These are phyloP conservation scores for Cyclotella sp. DNA, from an alignment of 108 stramenopile genomes.

Conservation along the genomic window DNA sequence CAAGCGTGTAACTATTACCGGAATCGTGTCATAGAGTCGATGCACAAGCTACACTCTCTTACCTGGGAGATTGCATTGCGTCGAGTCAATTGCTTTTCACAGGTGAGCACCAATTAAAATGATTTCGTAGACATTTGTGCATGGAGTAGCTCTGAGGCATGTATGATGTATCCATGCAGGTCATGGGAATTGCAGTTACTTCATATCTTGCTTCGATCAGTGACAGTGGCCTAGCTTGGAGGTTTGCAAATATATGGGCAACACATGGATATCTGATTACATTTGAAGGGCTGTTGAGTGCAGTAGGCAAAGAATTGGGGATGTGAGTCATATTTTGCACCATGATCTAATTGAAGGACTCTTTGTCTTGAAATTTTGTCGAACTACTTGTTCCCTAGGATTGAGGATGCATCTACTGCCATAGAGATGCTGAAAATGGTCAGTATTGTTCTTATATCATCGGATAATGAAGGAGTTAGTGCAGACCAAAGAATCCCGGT, in stretches of 20 bases:
- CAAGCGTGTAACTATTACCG: slow-evolving; percentile 49
- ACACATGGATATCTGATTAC: slow-evolving; percentile 85
- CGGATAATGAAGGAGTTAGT: slow-evolving; percentile 26
- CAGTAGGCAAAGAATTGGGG: slow-evolving; percentile 89
- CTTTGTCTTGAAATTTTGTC: neutral
- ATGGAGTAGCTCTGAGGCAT: neutral
- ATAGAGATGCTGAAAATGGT: slow-evolving; percentile 87
- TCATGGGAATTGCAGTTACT: slow-evolving; percentile 77
- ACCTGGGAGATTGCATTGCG: slow-evolving; percentile 86
- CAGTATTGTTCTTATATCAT: slow-evolving; percentile 63
- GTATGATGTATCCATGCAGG: slow-evolving; percentile 7
- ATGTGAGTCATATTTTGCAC: slow-evolving; percentile 23
- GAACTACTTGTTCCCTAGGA: slow-evolving; percentile 4
- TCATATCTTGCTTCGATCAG: slow-evolving; percentile 76
- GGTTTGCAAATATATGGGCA: slow-evolving; percentile 60
- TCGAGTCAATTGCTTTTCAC: slow-evolving; percentile 84
- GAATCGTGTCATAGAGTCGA: slow-evolving; percentile 64
- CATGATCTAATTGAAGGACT: neutral
- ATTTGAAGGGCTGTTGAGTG: slow-evolving; percentile 87
- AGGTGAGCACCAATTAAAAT: slow-evolving; percentile 16
- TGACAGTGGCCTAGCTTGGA: slow-evolving; percentile 76
- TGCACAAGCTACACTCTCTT: slow-evolving; percentile 71
- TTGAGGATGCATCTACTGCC: slow-evolving; percentile 80
- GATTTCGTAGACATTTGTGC: neutral
- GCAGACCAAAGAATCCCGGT: slow-evolving; percentile 52